Evolutionary conservation across 257 asterid genomes (phyloP).

Genomic region (Osmanthus fragrans): DNA sequence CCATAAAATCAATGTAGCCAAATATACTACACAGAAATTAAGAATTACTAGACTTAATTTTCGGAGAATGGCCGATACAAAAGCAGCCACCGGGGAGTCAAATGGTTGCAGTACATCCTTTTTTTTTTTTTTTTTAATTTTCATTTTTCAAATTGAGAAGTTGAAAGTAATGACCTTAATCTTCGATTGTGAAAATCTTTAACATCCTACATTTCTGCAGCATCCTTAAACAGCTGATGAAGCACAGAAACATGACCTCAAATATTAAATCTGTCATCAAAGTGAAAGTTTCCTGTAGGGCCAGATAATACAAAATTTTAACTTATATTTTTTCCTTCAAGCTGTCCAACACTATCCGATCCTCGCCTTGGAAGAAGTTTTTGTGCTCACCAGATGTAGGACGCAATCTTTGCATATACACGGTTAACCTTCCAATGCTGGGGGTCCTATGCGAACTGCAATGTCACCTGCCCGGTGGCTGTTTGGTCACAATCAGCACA

Average conservation of each 20-base stretch:
- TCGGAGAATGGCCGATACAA: no score
- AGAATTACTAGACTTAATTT: no score
- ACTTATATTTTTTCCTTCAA: not conserved
- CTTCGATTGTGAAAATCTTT: not conserved
- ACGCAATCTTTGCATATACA: not conserved
- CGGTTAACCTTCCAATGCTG: not conserved
- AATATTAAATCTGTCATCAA: no score
- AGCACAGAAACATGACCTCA: no score
- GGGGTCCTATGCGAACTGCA: slow-evolving; percentile 55
- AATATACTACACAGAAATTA: no score
- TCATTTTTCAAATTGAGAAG: not conserved
- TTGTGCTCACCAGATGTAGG: not conserved
- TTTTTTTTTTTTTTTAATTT: no score
- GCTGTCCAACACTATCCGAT: not conserved
- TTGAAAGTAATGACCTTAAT: not conserved
- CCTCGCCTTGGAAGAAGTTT: not conserved
- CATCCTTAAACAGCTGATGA: slow-evolving; percentile 34
- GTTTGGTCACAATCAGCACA: slow-evolving; percentile 67
- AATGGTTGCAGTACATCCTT: no score
- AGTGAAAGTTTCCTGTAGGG: no score
- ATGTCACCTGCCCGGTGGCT: slow-evolving; percentile 51
- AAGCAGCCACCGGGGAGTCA: no score
- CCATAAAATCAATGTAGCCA: no score
- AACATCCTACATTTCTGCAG: slow-evolving; percentile 12
- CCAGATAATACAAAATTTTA: not conserved